Conservation (phyloP, 2,329 filamentous ascomycete genomes). For the Atkinsonella texensis region DNA sequence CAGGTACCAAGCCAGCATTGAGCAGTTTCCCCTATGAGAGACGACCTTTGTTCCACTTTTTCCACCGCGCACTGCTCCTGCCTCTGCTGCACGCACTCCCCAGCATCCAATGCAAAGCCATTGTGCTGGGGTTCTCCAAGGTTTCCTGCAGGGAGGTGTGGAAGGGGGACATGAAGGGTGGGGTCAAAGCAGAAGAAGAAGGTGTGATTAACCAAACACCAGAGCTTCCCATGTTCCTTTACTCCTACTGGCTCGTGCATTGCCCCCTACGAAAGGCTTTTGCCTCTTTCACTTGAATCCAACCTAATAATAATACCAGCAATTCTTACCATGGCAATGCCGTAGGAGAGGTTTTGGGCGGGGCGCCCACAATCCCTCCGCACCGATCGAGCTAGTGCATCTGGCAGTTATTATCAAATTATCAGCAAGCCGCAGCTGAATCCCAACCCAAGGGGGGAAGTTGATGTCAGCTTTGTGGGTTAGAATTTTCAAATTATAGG, state of each 20-base stretch:
- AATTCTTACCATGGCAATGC: too few relatives aligned
- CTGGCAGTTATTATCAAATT: too few relatives aligned
- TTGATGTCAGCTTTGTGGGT: too few relatives aligned
- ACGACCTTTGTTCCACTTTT: background rate
- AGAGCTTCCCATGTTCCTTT: background rate
- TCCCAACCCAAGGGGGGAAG: too few relatives aligned
- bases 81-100: background rate
- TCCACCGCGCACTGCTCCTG: too few relatives aligned
- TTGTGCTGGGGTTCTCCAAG: background rate
- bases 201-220: background rate
- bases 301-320: too few relatives aligned
- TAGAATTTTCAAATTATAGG: too few relatives aligned
- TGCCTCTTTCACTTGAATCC: background rate
- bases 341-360: too few relatives aligned
- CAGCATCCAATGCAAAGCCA: background rate
- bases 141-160: background rate
- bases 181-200: background rate
- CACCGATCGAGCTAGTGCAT: too few relatives aligned
- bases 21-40: background rate
- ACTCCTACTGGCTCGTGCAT: background rate
- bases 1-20: background rate
- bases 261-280: background rate
- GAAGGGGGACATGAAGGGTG: background rate
- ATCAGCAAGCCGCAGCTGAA: too few relatives aligned
- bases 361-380: too few relatives aligned